Conservation (phyloP, 495 filamentous ascomycete genomes). For the Pyrenopolyporus hunteri region DNA sequence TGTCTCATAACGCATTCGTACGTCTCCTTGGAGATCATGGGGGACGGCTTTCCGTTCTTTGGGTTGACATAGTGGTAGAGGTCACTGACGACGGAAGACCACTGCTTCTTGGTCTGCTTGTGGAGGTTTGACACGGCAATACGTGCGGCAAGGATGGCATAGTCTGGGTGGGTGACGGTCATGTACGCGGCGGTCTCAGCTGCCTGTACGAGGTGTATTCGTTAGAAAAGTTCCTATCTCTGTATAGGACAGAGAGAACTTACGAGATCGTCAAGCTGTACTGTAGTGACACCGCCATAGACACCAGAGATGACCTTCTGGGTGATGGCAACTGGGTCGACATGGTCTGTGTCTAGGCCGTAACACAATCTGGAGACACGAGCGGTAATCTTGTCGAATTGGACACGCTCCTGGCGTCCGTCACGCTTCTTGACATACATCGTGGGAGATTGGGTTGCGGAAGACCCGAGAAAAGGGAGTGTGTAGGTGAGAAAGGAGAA, state of each 20-base stretch:
- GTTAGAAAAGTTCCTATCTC: slow-evolving; percentile 10
- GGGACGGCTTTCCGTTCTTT: slow-evolving; percentile 80
- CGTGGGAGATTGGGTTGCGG: slow-evolving; percentile 32
- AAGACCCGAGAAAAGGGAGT: slow-evolving; percentile 17
- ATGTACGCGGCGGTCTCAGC: slow-evolving; percentile 99
- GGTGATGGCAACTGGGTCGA: slow-evolving; percentile 97
- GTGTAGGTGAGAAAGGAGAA: slow-evolving; percentile 10
- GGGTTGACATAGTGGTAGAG: slow-evolving; percentile 97
- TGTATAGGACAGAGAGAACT: slow-evolving; percentile 40
- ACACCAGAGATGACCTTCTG: slow-evolving; percentile 99
- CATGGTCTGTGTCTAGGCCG: slow-evolving; percentile 92
- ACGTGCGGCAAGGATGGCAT: slow-evolving; percentile 96
- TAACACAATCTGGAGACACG: slow-evolving; percentile 97
- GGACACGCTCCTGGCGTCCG: slow-evolving; percentile 99
- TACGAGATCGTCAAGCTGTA: slow-evolving; percentile 96
- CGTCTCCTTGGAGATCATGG: slow-evolving; percentile 89
- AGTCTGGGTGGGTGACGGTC: slow-evolving; percentile 99
- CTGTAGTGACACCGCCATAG: slow-evolving; percentile 95
- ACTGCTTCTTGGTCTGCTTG: slow-evolving; percentile 99
- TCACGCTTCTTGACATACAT: slow-evolving; percentile 71
- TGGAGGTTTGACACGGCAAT: slow-evolving; percentile 99
- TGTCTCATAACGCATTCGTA: slow-evolving; percentile 95
- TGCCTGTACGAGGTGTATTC: slow-evolving; percentile 62
- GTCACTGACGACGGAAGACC: slow-evolving; percentile 89
- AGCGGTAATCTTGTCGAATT: slow-evolving; percentile 99